A percentile compares a stretch with the other conserved stretches of the same genome.
These are phyloP conservation scores for Kluyveromyces dobzhanskii DNA, from an alignment of 805 yeast genomes.

Conservation along the genomic window DNA sequence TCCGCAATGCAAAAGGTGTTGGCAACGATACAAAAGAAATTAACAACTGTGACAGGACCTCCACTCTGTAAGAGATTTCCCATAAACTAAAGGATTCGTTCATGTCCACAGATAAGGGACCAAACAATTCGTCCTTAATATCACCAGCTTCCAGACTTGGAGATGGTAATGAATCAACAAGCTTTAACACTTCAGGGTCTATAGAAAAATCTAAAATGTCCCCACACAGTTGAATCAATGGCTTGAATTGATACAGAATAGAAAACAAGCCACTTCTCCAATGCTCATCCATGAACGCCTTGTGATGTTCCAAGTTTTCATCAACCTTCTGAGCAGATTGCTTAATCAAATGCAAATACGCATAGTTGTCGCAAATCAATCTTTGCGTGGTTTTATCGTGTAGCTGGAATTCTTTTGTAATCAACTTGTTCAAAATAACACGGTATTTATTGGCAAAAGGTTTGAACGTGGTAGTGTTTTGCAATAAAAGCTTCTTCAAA, in stretches of 20 bases:
- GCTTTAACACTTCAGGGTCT: conserved; percentile 40
- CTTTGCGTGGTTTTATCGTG: conserved; percentile 35
- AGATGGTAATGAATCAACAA: conserved; percentile 36
- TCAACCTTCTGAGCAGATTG: conserved; percentile 37
- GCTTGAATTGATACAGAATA: conserved; percentile 44
- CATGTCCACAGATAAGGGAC: conserved; percentile 50
- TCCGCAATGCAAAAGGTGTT: conserved; percentile 46
- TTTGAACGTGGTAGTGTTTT: conserved; percentile 72
- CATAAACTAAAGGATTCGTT: conserved; percentile 44
- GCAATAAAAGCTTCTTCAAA: conserved; percentile 36
- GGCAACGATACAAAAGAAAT: conserved; percentile 39
- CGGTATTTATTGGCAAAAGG: conserved; percentile 65
- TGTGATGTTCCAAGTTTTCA: conserved; percentile 26
- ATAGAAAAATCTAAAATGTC: conserved; percentile 50
- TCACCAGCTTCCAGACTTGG: conserved; percentile 2
- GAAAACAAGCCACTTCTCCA: conserved; percentile 42
- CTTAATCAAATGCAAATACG: conserved; percentile 48
- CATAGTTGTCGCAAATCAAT: conserved; percentile 42
- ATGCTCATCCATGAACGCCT: conserved; percentile 32
- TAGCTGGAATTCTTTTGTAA: conserved; percentile 30
- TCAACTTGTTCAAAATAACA: conserved; percentile 32
- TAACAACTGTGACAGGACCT: conserved; percentile 38
- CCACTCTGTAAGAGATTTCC: conserved; percentile 44
- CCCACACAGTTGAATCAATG: conserved; percentile 47
- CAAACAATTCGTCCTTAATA: conserved; percentile 29